Base-by-base conservation (phyloP, 331 rosid species). In the Cucumis variabilis region DNA sequence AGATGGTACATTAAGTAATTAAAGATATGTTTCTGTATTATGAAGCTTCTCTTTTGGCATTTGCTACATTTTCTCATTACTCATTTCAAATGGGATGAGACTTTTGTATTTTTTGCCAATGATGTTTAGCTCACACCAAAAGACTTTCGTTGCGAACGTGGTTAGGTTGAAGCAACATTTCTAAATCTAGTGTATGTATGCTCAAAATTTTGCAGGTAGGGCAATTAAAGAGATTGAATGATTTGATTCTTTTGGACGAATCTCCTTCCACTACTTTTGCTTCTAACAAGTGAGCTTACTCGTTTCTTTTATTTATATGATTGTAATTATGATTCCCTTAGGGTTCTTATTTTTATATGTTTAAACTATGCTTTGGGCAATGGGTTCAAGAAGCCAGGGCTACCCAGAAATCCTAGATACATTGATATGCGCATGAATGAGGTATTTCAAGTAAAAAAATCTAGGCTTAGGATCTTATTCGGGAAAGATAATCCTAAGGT, bases 401-500 rank as follows among this genome's bases (percentile, higher is more conserved):
- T 85, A 75, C 88, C 89, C 15, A 91, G 84, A 92, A 83, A 85
- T 28, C 96, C 95, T 21, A 89, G 92, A 90, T 93, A 92, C 81
- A 88, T 88, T 51, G 96, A 93, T 30, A 93, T 94, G 6, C 95
- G 96, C 1, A 92, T 95, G 89, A 94, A 94, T 92, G 99, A 93
- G 87, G 92, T 96, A 74, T 97, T 93, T 92, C 90, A 96, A 87
- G 96, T 93, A 28, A 96, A 96, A 89, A 97, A 96, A 87, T 90
- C 98, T 41, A 94, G 95, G 93, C 92, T 94, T 87, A 92, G 92
- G 86, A 86, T 85, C 89, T 72, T 87, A 58, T 88, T 93, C 87
- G 98, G 94, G 83, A 94, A 97, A 94, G 99, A 94, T 90, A 94
- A 93, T 90, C 75, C 90, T 11, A 94, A 94, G 99, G 98, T 96